These are phyloP conservation scores for Lactarius tabidus DNA, from an alignment of 768 basidiomycete species.

Conservation along the genomic window DNA sequence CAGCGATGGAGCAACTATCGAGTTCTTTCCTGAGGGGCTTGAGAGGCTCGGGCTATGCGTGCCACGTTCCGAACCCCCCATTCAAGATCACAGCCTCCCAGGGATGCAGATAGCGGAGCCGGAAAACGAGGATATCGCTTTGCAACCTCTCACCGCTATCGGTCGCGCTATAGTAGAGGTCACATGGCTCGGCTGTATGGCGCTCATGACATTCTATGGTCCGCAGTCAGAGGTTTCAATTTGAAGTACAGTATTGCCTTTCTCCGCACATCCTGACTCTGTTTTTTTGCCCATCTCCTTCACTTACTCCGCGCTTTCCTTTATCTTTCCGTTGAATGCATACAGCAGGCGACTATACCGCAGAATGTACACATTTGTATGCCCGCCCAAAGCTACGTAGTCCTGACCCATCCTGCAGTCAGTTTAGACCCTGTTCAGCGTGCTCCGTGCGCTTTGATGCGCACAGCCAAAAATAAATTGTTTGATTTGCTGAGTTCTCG, in stretches of 20 bases:
- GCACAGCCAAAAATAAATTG: too few relatives aligned
- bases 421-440: too few relatives aligned
- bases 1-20: constrained; percentile 57
- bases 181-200: constrained; percentile 53
- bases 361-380: constrained; percentile 15
- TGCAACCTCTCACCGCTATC: constrained; percentile 44
- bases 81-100: constrained; percentile 11
- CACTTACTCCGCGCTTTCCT: not conserved
- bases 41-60: constrained; percentile 66
- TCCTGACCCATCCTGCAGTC: not conserved
- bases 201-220: constrained; percentile 41
- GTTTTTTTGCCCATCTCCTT: not conserved
- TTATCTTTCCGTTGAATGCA: not conserved
- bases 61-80: constrained; percentile 22
- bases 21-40: constrained; percentile 76
- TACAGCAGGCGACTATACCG: constrained; percentile 9
- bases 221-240: not conserved
- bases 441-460: too few relatives aligned
- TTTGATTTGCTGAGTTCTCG: too few relatives aligned
- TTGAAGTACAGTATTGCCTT: not conserved
- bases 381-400: too few relatives aligned
- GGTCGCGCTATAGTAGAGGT: constrained; percentile 51
- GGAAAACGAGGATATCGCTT: constrained; percentile 43
- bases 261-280: not conserved
- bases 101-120: constrained; percentile 35